A percentile compares a stretch with the other conserved stretches of the same genome.
These are phyloP conservation scores for Coprinopsis cinerea DNA, from an alignment of 768 basidiomycete species.

Conservation along the genomic window DNA sequence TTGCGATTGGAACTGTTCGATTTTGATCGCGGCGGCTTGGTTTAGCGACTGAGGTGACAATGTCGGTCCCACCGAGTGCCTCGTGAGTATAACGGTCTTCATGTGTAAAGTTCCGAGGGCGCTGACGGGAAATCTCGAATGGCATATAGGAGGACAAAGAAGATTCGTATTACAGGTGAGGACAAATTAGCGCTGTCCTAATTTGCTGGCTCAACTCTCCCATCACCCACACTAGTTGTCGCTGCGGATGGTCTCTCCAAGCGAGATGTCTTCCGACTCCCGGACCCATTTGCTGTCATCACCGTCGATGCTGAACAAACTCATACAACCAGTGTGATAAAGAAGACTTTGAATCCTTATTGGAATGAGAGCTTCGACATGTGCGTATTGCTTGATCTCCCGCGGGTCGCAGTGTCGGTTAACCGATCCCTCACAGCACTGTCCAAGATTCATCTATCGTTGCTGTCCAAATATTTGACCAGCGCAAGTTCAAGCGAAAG, in stretches of 20 bases:
- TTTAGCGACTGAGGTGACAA: conserved; percentile 15
- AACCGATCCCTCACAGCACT: conserved; percentile 42
- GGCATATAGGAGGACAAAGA: conserved; percentile 45
- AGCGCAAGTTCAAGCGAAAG: conserved; percentile 96
- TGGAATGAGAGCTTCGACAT: conserved; percentile 99
- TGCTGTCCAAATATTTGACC: conserved; percentile 98
- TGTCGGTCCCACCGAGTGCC: conserved; percentile 43
- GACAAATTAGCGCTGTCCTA: conserved; percentile 4
- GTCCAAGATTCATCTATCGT: conserved; percentile 98
- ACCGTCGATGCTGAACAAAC: conserved; percentile 98
- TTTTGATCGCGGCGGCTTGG: conserved; percentile 1
- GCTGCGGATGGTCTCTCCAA: conserved; percentile 93
- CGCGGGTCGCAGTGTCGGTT: conserved; percentile 5
- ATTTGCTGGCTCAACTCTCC: conserved; percentile 1
- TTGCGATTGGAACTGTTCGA: neutral
- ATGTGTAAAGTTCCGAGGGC: neutral
- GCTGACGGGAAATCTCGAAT: conserved; percentile 7
- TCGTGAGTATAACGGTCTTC: conserved; percentile 29
- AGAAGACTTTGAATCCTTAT: conserved; percentile 91
- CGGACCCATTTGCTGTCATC: conserved; percentile 97
- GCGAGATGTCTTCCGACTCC: conserved; percentile 92
- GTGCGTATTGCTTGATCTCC: conserved; percentile 38
- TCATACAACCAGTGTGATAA: conserved; percentile 94
- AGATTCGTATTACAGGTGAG: conserved; percentile 74
- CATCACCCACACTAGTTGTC: conserved; percentile 60